Conservation (phyloP, 1,139 yeast genomes). For the Sugiyamaella xylanicola region DNA sequence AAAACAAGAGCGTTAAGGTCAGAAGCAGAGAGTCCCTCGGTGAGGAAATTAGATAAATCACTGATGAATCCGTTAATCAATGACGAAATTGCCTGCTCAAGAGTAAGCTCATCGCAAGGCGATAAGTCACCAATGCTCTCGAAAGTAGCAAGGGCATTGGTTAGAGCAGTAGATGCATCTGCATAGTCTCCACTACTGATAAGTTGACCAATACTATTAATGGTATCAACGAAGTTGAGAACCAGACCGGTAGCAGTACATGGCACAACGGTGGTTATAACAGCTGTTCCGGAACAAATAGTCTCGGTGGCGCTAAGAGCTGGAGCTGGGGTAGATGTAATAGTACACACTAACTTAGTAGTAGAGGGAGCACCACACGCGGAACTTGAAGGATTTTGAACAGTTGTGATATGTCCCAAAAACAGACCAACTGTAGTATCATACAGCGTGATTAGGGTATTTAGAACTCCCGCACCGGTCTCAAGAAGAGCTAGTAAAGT, state of each 20-base stretch:
- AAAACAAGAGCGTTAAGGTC: not conserved
- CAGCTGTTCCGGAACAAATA: not conserved
- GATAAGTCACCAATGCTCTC: not conserved
- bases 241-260: not conserved
- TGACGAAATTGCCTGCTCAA: not conserved
- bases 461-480: not conserved
- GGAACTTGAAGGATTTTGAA: not conserved
- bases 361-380: not conserved
- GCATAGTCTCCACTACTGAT: not conserved
- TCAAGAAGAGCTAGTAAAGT: slow-evolving; percentile 1
- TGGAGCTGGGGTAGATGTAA: not conserved
- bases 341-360: not conserved
- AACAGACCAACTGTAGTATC: not conserved
- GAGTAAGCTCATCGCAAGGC: not conserved
- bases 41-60: not conserved
- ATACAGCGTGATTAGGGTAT: not conserved
- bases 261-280: not conserved
- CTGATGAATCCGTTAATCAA: not conserved
- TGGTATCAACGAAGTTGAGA: not conserved
- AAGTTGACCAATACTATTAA: not conserved
- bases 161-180: not conserved
- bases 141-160: not conserved
- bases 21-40: not conserved
- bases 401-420: not conserved
- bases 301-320: not conserved